Conservation (phyloP, 345 rosid species). For the Arabidopsis arenosa region DNA sequence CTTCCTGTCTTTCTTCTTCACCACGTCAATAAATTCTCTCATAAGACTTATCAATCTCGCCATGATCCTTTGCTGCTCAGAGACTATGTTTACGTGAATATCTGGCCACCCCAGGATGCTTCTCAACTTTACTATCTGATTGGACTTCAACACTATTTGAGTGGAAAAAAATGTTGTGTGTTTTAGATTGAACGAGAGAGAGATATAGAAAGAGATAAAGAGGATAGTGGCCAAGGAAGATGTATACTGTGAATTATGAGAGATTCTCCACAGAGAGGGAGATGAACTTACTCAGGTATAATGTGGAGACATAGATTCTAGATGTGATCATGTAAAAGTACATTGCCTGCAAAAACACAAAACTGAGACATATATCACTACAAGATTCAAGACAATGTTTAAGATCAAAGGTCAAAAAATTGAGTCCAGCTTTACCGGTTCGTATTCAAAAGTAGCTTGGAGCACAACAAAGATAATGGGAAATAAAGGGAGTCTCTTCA, state of each 20-base stretch:
- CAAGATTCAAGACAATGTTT: constrained; percentile 15
- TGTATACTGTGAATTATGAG: background rate
- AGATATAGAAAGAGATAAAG: background rate
- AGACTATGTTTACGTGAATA: background rate
- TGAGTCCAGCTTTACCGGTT: constrained; percentile 23
- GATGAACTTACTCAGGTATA: background rate
- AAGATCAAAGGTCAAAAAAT: constrained; percentile 7
- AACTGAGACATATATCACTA: constrained; percentile 5
- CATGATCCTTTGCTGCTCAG: constrained; percentile 4
- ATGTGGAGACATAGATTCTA: background rate
- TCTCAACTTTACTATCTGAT: constrained; percentile 8
- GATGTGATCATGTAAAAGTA: constrained; percentile 6
- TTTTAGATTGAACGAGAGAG: background rate
- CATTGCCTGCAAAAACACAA: constrained; percentile 6
- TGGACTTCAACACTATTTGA: constrained; percentile 9
- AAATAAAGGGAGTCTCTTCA: constrained; percentile 21
- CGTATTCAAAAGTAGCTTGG: constrained; percentile 13
- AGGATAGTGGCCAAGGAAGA: background rate
- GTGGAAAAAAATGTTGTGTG: background rate
- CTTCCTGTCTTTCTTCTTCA: constrained; percentile 27
- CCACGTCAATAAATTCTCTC: constrained; percentile 5
- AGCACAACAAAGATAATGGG: background rate
- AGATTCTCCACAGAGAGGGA: background rate
- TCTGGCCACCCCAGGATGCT: constrained; percentile 9
- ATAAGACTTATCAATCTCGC: constrained; percentile 7